Conservation (phyloP, 192 early-diverging fungal genomes). For the Coemansia asiatica region DNA sequence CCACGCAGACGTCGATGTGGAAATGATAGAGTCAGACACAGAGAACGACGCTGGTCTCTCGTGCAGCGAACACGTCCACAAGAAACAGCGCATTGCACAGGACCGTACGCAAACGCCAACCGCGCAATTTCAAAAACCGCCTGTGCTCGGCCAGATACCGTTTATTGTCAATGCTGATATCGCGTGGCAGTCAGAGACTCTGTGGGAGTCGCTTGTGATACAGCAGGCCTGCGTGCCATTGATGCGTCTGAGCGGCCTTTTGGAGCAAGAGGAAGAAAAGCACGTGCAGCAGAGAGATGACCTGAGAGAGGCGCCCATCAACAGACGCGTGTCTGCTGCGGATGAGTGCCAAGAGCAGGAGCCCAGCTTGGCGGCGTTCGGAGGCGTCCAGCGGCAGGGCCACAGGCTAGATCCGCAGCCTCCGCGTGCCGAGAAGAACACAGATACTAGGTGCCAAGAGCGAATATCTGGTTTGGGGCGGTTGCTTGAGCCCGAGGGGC, state of each 20-base stretch:
- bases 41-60: too few relatives aligned
- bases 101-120: too few relatives aligned
- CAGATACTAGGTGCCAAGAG: too few relatives aligned
- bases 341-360: not conserved
- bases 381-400: not conserved
- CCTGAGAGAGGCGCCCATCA: not conserved
- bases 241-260: not conserved
- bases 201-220: conserved; percentile 2
- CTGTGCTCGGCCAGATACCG: not conserved
- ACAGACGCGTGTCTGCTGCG: not conserved
- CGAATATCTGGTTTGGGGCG: not conserved
- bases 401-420: not conserved
- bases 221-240: not conserved
- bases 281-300: not conserved
- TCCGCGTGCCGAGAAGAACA: not conserved
- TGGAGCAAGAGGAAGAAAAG: not conserved
- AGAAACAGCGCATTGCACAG: too few relatives aligned
- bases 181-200: not conserved
- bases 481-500: not conserved
- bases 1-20: too few relatives aligned
- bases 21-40: too few relatives aligned
- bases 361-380: not conserved
- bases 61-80: too few relatives aligned
- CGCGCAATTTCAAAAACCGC: too few relatives aligned
- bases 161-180: not conserved